These are phyloP conservation scores for Spathaspora gorwiae DNA, from an alignment of 805 yeast genomes.

Conservation along the genomic window DNA sequence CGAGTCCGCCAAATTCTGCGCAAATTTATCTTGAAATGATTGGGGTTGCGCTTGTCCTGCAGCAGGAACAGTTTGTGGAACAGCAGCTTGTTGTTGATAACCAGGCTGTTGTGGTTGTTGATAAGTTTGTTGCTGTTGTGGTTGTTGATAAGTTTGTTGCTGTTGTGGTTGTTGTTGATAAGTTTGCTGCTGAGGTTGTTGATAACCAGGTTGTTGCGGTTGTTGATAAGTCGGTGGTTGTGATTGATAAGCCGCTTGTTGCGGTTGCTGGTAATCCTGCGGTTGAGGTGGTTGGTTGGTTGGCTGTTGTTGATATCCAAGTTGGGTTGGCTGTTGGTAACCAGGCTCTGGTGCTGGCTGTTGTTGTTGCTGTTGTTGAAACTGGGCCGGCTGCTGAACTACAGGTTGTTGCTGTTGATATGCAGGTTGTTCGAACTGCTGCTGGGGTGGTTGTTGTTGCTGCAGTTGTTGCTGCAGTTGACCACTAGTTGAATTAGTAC, in stretches of 20 bases:
- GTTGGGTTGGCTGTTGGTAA: background rate
- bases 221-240: conserved; percentile 3
- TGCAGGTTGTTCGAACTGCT: conserved; percentile 4
- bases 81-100: conserved; percentile 4
- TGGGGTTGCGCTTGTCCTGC: background rate
- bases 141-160: conserved; percentile 2
- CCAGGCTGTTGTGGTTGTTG: conserved; percentile 1
- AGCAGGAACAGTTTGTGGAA: background rate
- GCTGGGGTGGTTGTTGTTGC: conserved; percentile 3
- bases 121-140: conserved; percentile 2
- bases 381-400: conserved; percentile 1
- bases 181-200: background rate
- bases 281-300: conserved; percentile 2
- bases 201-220: conserved; percentile 1
- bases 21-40: conserved; percentile 1
- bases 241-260: background rate
- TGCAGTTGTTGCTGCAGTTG: conserved; percentile 4
- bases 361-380: conserved; percentile 3
- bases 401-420: conserved; percentile 2
- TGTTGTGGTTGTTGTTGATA: background rate
- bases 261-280: conserved; percentile 4
- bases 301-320: conserved; percentile 1
- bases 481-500: conserved; percentile 6
- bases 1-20: background rate
- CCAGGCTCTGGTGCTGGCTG: background rate